These are phyloP conservation scores for Lichtheimia ornata DNA, from an alignment of 371 early-diverging fungal species.

Conservation along the genomic window DNA sequence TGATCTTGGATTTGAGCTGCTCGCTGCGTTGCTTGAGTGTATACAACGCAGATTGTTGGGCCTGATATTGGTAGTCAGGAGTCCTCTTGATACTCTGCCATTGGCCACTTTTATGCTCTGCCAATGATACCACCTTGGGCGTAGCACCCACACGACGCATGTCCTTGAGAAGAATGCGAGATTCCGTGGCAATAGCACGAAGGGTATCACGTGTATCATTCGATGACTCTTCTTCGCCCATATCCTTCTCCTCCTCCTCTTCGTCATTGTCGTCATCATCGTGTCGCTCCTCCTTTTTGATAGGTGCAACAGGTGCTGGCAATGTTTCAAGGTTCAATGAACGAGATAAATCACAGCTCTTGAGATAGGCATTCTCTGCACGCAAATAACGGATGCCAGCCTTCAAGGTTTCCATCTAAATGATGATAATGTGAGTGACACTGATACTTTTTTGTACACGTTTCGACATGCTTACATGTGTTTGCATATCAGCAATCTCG, in stretches of 20 bases:
- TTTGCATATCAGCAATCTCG: constrained; percentile 6
- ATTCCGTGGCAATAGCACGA: constrained; percentile 33
- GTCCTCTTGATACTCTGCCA: constrained; percentile 64
- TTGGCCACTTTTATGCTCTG: constrained; percentile 23
- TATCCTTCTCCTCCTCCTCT: constrained; percentile 3
- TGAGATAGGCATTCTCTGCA: constrained; percentile 81
- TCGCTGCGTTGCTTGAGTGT: constrained; percentile 63
- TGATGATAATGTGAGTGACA: background rate
- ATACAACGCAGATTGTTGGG: constrained; percentile 69
- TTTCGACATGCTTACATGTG: constrained; percentile 21
- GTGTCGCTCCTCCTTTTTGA: constrained; percentile 18
- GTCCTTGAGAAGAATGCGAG: constrained; percentile 39
- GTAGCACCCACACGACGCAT: constrained; percentile 50
- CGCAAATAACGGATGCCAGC: constrained; percentile 76
- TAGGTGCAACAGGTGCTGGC: constrained; percentile 4
- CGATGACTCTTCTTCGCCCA: constrained; percentile 4
- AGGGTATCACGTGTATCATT: constrained; percentile 22
- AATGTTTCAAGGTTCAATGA: constrained; percentile 13
- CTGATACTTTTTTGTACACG: background rate
- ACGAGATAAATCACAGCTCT: constrained; percentile 45
- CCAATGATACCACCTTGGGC: constrained; percentile 50
- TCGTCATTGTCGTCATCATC: constrained; percentile 3
- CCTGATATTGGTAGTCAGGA: constrained; percentile 71
- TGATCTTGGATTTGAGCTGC: constrained; percentile 50
- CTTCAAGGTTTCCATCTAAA: constrained; percentile 65